A percentile compares a stretch with the other conserved stretches of the same genome.
These are phyloP conservation scores for Schoenoplectus triqueter DNA, from an alignment of 202 grass and related monocot genomes.

Conservation along the genomic window DNA sequence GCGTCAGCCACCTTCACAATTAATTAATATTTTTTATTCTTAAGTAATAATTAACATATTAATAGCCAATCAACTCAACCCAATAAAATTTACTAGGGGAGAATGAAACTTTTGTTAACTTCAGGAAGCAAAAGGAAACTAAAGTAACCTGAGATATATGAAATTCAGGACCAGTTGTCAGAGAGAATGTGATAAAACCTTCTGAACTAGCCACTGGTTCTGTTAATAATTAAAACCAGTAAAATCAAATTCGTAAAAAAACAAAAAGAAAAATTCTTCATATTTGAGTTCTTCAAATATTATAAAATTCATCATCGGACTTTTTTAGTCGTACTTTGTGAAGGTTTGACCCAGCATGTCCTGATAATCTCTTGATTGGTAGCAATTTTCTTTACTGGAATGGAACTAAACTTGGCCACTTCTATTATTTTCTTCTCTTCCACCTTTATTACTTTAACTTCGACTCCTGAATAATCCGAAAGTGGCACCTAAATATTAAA, in stretches of 20 bases:
- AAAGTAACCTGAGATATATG: slow-evolving; percentile 49
- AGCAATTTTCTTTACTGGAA: slow-evolving; percentile 1
- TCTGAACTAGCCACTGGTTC: slow-evolving; percentile 35
- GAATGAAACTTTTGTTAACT: background rate
- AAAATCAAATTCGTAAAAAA: background rate
- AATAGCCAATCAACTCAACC: background rate
- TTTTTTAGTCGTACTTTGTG: slow-evolving; percentile 34
- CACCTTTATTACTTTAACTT: slow-evolving; percentile 37
- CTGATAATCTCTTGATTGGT: slow-evolving; percentile 30
- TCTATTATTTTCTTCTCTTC: slow-evolving; percentile 35
- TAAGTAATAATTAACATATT: background rate
- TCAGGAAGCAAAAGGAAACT: background rate
- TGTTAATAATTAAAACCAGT: slow-evolving; percentile 28
- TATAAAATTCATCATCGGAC: background rate
- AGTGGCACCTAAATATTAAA: slow-evolving; percentile 34
- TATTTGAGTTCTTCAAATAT: background rate
- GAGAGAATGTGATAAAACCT: slow-evolving; percentile 55
- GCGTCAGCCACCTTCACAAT: slow-evolving; percentile 78
- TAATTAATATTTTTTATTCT: background rate
- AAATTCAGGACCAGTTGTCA: slow-evolving; percentile 47
- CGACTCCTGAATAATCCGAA: slow-evolving; percentile 6
- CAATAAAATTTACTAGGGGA: background rate
- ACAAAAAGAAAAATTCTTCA: background rate
- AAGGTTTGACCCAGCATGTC: slow-evolving; percentile 47
- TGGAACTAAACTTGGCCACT: slow-evolving; percentile 17